Conservation (phyloP, 768 basidiomycete genomes). For the Hydnomerulius pinastri region DNA sequence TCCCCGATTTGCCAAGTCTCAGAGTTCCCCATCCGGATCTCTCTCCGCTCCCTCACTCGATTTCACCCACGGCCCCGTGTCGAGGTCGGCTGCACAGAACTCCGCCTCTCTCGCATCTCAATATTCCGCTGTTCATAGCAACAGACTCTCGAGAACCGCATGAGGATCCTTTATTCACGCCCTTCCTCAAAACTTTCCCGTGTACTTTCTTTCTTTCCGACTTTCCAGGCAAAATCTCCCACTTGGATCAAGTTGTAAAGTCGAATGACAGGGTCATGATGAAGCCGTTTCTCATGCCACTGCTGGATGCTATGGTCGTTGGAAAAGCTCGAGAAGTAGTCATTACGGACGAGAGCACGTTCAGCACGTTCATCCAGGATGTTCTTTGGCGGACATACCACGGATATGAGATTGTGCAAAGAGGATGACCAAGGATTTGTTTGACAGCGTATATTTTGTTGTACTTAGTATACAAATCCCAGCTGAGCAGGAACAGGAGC, state of each 20-base stretch:
- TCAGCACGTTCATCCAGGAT: slow-evolving; percentile 67
- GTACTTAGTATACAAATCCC: too few species aligned
- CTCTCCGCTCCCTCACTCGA: slow-evolving; percentile 19
- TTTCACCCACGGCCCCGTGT: slow-evolving; percentile 34
- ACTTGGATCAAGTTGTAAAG: slow-evolving; percentile 41
- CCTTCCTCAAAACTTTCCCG: slow-evolving; percentile 58
- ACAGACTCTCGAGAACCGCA: slow-evolving; percentile 53
- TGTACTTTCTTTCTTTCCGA: slow-evolving; percentile 62
- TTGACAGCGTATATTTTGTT: too few species aligned
- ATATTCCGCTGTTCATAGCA: slow-evolving; percentile 65
- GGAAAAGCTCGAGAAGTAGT: slow-evolving; percentile 57
- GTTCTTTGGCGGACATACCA: slow-evolving; percentile 67
- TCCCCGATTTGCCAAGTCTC: slow-evolving; percentile 19
- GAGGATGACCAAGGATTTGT: too few species aligned
- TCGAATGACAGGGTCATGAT: slow-evolving; percentile 51
- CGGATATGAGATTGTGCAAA: slow-evolving; percentile 48
- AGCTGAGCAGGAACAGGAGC: too few species aligned
- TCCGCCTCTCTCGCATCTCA: slow-evolving; percentile 40
- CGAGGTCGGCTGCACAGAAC: slow-evolving; percentile 38
- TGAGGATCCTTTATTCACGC: slow-evolving; percentile 43
- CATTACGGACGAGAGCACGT: slow-evolving; percentile 76
- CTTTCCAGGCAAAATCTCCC: slow-evolving; percentile 37
- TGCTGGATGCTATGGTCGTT: slow-evolving; percentile 72
- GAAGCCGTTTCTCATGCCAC: slow-evolving; percentile 52
- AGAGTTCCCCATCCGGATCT: slow-evolving; percentile 30